A percentile compares a stretch with the other conserved stretches of the same genome.
phyloP scores from a whole-genome alignment of 176 grass and related monocot species.

The Themeda triandra region DNA sequence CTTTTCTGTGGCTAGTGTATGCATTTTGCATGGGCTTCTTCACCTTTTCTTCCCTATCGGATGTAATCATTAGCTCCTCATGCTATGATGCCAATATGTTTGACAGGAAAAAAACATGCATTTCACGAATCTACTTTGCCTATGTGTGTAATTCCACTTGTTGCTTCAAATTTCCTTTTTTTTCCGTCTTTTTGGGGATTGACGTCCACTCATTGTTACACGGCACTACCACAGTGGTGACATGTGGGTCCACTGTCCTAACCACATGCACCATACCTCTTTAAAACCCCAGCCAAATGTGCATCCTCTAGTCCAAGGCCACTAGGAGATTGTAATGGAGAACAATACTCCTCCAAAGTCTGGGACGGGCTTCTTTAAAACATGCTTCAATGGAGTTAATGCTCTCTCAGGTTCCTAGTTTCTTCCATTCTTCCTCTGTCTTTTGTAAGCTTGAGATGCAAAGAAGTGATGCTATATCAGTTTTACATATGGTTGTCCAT shows the following conservation, averaged over 20 bases:
- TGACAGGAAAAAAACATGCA: slow-evolving; percentile 2
- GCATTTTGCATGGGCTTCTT: slow-evolving; percentile 29
- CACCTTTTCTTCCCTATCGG: slow-evolving; percentile 16
- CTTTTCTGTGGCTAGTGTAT: slow-evolving; percentile 31
- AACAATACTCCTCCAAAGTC: slow-evolving; percentile 42
- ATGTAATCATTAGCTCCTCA: background rate
- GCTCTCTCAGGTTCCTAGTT: slow-evolving; percentile 70
- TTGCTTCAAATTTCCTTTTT: slow-evolving; percentile 4
- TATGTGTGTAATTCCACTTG: slow-evolving; percentile 1
- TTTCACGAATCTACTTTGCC: slow-evolving; percentile 25
- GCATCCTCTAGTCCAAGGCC: slow-evolving; percentile 25
- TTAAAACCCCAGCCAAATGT: slow-evolving; percentile 34
- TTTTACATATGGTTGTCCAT: background rate
- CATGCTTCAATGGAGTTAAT: slow-evolving; percentile 95
- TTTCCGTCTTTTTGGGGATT: slow-evolving; percentile 14
- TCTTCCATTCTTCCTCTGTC: background rate
- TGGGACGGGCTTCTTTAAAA: slow-evolving; percentile 71
- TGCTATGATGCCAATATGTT: slow-evolving; percentile 14
- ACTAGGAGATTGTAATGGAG: slow-evolving; percentile 43
- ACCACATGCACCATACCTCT: slow-evolving; percentile 36
- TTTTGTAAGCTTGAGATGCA: slow-evolving; percentile 6
- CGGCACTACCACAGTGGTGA: slow-evolving; percentile 9
- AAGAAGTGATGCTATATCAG: slow-evolving; percentile 9
- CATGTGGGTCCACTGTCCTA: slow-evolving; percentile 14
- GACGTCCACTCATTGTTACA: slow-evolving; percentile 47